A percentile compares a stretch with the other conserved stretches of the same genome.
These are phyloP conservation scores for Capsicum chinense DNA, from an alignment of 257 asterid genomes.

Conservation along the genomic window DNA sequence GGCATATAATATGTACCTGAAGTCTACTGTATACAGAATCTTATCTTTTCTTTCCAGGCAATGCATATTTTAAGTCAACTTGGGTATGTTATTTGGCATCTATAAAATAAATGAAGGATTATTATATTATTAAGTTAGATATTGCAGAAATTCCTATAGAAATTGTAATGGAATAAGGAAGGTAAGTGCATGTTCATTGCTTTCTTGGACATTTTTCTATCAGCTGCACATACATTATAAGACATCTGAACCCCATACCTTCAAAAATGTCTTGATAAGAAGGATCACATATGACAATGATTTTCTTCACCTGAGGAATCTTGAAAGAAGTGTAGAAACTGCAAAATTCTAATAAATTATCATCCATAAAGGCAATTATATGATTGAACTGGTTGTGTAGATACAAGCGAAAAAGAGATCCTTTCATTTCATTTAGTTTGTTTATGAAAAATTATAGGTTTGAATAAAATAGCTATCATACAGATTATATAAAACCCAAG, in stretches of 20 bases:
- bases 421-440: too few relatives aligned
- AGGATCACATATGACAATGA: slow-evolving; percentile 97
- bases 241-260: slow-evolving; percentile 54
- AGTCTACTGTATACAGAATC: slow-evolving; percentile 96
- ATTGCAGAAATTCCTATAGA: neutral
- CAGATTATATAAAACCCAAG: too few relatives aligned
- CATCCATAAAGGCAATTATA: slow-evolving; percentile 34
- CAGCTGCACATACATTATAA: slow-evolving; percentile 4
- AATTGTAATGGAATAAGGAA: neutral
- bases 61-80: slow-evolving; percentile 78
- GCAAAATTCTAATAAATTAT: slow-evolving; percentile 43
- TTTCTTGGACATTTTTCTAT: neutral
- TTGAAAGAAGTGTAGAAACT: slow-evolving; percentile 86
- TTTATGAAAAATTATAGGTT: too few relatives aligned
- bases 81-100: slow-evolving; percentile 63
- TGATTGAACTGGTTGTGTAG: slow-evolving; percentile 7
- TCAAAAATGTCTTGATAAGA: slow-evolving; percentile 92
- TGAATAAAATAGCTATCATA: too few relatives aligned
- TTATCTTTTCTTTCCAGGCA: slow-evolving; percentile 99
- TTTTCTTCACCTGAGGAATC: slow-evolving; percentile 95
- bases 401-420: neutral
- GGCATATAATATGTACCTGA: slow-evolving; percentile 47
- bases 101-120: slow-evolving; percentile 34
- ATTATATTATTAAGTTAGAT: neutral
- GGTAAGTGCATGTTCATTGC: neutral